These are phyloP conservation scores for Fomitopsis betulina DNA, from an alignment of 1,284 basidiomycete genomes.

Conservation along the genomic window DNA sequence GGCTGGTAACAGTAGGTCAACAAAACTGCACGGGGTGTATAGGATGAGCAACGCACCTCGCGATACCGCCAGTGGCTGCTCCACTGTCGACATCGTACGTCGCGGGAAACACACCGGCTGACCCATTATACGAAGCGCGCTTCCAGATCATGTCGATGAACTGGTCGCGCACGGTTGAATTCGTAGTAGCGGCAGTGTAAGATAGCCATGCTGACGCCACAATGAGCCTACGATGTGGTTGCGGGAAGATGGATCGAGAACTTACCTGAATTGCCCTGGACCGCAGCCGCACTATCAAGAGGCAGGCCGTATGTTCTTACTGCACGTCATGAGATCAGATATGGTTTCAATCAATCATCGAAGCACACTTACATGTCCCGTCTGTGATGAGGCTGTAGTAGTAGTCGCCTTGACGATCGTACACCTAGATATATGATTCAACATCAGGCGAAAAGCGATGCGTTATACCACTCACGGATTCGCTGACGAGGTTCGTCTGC, in stretches of 20 bases:
- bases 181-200: slow-evolving; percentile 21
- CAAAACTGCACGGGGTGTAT: not conserved
- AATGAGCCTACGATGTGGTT: not conserved
- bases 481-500: slow-evolving; percentile 14
- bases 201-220: slow-evolving; percentile 18
- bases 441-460: not conserved
- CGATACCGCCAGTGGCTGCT: slow-evolving; percentile 2
- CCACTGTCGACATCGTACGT: slow-evolving; percentile 15
- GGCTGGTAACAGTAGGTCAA: slow-evolving; percentile 6
- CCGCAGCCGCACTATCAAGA: slow-evolving; percentile 13
- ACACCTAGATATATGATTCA: slow-evolving; percentile 6
- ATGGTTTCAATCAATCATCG: not conserved
- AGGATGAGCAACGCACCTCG: slow-evolving; percentile 11
- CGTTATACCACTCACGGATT: slow-evolving; percentile 12
- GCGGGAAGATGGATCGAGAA: not conserved
- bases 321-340: not conserved
- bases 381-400: slow-evolving; percentile 7
- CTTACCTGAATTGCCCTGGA: not conserved
- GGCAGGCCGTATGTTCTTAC: slow-evolving; percentile 11
- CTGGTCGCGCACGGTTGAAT: slow-evolving; percentile 14
- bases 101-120: slow-evolving; percentile 15
- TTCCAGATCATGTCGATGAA: slow-evolving; percentile 19
- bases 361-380: slow-evolving; percentile 1
- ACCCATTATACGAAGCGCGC: slow-evolving; percentile 17
- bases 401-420: slow-evolving; percentile 11